Conservation (phyloP, 2,329 filamentous ascomycete species). For the Eurotiales sp. region DNA sequence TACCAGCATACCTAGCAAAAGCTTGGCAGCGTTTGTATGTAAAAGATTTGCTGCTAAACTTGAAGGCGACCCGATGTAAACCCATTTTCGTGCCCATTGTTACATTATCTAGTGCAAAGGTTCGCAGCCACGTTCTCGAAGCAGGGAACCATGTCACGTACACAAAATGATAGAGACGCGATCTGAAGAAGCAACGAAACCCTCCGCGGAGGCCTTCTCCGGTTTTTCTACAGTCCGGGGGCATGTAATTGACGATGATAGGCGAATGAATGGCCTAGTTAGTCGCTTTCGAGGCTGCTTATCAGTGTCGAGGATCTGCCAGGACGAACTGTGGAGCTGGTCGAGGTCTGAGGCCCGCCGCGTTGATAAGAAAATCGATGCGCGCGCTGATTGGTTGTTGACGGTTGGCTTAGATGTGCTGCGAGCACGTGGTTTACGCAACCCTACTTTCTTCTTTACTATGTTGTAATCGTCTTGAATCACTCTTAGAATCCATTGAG, state of each 20-base stretch:
- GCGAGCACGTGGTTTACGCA: neutral
- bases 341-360: neutral
- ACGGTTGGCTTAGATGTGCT: neutral
- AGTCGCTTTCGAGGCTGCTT: neutral
- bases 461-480: too few relatives aligned
- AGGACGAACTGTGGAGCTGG: neutral
- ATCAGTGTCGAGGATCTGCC: neutral
- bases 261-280: too few relatives aligned
- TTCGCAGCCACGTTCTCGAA: too few relatives aligned
- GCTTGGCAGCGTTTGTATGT: too few relatives aligned
- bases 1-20: too few relatives aligned
- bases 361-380: slow-evolving; percentile 2
- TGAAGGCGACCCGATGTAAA: too few relatives aligned
- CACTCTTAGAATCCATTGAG: too few relatives aligned
- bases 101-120: too few relatives aligned
- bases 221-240: neutral
- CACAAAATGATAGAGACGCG: neutral
- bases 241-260: too few relatives aligned
- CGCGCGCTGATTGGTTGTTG: neutral
- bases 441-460: neutral
- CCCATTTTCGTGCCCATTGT: too few relatives aligned
- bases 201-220: slow-evolving; percentile 15
- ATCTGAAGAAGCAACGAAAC: neutral
- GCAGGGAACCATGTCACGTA: neutral
- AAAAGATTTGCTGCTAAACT: too few relatives aligned